phyloP scores from a whole-genome alignment of 2,329 filamentous ascomycete genomes.

The Fonsecaea pedrosoi region DNA sequence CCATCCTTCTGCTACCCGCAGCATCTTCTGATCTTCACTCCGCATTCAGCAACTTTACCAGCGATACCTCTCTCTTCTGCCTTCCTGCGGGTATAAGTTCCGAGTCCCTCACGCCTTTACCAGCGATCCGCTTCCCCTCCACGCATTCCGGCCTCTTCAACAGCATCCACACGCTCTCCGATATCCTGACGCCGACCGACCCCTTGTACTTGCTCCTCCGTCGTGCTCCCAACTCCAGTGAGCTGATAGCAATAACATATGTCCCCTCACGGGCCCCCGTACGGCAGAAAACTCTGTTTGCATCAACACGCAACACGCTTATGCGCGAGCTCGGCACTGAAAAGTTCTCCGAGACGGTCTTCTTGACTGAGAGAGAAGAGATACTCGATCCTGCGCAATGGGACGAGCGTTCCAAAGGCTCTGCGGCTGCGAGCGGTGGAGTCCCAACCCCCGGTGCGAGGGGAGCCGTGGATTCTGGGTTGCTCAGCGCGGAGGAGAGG shows the following conservation, averaged over 20 bases:
- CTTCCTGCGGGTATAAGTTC: constrained; percentile 55
- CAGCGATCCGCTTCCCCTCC: constrained; percentile 49
- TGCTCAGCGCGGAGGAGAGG: constrained; percentile 68
- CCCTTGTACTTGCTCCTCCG: constrained; percentile 69
- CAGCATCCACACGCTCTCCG: constrained; percentile 57
- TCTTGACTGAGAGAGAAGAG: constrained; percentile 66
- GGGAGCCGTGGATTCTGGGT: constrained; percentile 50
- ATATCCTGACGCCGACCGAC: constrained; percentile 60
- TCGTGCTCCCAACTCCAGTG: constrained; percentile 31
- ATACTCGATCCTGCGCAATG: constrained; percentile 61
- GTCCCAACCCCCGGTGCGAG: constrained; percentile 17
- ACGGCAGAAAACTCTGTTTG: constrained; percentile 70
- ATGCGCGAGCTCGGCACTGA: constrained; percentile 67
- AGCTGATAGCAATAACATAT: constrained; percentile 64
- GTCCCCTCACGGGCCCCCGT: constrained; percentile 69
- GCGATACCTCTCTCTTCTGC: constrained; percentile 51
- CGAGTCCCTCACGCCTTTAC: constrained; percentile 52
- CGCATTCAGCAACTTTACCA: constrained; percentile 54
- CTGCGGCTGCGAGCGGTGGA: constrained; percentile 31
- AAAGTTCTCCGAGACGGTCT: constrained; percentile 64
- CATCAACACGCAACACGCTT: constrained; percentile 67
- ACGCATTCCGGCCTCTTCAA: constrained; percentile 53
- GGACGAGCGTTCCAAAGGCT: constrained; percentile 56
- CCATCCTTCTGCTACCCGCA: constrained; percentile 32
- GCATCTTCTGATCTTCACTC: constrained; percentile 56